These are phyloP conservation scores for Gynochthodes officinalis DNA, from an alignment of 257 asterid genomes.

Conservation along the genomic window DNA sequence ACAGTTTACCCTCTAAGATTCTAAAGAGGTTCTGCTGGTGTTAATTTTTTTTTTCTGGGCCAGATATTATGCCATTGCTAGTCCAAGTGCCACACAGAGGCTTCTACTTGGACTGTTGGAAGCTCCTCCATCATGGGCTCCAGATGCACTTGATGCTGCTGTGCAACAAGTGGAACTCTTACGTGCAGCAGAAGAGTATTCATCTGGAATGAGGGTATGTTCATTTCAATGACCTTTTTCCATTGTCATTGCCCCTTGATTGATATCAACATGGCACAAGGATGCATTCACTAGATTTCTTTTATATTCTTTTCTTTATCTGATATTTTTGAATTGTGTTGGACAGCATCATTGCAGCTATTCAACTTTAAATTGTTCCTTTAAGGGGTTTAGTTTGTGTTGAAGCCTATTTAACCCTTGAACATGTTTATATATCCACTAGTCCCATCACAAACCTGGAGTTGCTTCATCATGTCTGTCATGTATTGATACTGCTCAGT, in stretches of 20 bases:
- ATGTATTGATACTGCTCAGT: too few relatives aligned
- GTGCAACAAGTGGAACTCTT: constrained; percentile 97
- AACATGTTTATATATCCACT: too few relatives aligned
- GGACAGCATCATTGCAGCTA: too few relatives aligned
- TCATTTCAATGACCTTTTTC: background rate
- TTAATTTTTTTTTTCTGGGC: constrained; percentile 26
- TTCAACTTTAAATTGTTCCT: background rate
- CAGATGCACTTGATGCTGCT: constrained; percentile 99
- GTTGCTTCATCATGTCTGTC: too few relatives aligned
- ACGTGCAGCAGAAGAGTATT: constrained; percentile 98
- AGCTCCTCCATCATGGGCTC: constrained; percentile 99
- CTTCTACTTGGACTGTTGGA: constrained; percentile 96
- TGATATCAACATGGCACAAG: background rate
- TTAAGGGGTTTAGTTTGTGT: background rate
- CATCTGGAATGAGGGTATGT: constrained; percentile 85
- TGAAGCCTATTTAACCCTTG: too few relatives aligned
- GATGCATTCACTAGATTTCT: background rate
- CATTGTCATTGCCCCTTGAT: background rate
- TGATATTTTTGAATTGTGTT: background rate
- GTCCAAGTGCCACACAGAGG: constrained; percentile 99
- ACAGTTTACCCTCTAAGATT: constrained; percentile 13
- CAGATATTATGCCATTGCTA: constrained; percentile 95
- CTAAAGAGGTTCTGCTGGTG: background rate
- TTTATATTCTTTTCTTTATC: background rate
- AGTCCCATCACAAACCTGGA: too few relatives aligned